phyloP scores from a whole-genome alignment of 345 rosid species.

The Populus nigra region DNA sequence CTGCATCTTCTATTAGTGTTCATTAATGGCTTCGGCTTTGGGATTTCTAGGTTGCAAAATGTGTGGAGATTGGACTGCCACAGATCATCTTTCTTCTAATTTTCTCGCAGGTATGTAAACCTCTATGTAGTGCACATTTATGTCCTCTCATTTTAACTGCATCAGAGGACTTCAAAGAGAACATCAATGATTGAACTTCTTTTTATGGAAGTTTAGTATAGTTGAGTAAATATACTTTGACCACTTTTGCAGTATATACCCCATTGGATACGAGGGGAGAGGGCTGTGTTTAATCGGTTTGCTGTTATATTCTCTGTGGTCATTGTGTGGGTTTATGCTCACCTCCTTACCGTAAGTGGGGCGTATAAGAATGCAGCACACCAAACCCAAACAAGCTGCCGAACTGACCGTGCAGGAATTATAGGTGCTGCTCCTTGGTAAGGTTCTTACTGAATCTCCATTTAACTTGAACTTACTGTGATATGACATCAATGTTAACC shows the following conservation, averaged over 20 bases:
- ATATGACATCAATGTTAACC: neutral
- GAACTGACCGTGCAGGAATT: conserved; percentile 87
- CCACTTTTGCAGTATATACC: conserved; percentile 69
- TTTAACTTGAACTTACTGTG: neutral
- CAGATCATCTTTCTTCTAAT: conserved; percentile 68
- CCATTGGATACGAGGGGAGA: conserved; percentile 56
- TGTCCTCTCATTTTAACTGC: neutral
- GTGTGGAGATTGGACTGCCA: conserved; percentile 92
- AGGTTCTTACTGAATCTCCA: conserved; percentile 10
- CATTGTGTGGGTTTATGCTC: conserved; percentile 91
- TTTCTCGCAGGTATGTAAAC: conserved; percentile 70
- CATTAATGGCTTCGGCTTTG: conserved; percentile 14
- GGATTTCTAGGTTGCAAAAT: conserved; percentile 66
- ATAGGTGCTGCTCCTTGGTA: conserved; percentile 90
- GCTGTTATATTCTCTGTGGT: conserved; percentile 83
- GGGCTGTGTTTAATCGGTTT: conserved; percentile 68
- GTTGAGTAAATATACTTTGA: neutral
- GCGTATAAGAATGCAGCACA: conserved; percentile 69
- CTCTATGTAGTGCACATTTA: neutral
- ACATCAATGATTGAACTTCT: neutral
- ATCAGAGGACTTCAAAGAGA: neutral
- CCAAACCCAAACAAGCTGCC: conserved; percentile 71
- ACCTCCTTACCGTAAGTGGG: conserved; percentile 87
- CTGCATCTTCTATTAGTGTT: neutral
- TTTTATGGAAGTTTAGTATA: neutral